phyloP scores from a whole-genome alignment of 2,329 filamentous ascomycete species.

The Trichoderma pleuroti region DNA sequence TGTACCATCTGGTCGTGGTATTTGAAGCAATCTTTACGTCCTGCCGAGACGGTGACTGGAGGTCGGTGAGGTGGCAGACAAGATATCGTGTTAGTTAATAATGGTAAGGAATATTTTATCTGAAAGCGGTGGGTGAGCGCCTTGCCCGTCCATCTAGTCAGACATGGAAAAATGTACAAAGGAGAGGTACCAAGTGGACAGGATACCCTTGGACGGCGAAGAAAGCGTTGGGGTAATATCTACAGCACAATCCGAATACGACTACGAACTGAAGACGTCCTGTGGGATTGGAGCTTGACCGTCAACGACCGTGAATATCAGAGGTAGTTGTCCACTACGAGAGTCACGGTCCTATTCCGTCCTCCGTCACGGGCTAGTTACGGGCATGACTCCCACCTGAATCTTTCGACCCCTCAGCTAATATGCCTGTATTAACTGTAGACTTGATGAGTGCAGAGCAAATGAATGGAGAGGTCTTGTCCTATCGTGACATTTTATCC shows the following conservation, averaged over 20 bases:
- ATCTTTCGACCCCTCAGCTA: not conserved
- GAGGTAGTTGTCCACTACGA: not conserved
- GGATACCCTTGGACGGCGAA: not conserved
- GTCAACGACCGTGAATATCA: not conserved
- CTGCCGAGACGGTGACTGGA: not conserved
- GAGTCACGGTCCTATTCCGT: not conserved
- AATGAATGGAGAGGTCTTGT: too few relatives aligned
- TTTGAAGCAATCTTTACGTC: not conserved
- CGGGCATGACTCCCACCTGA: not conserved
- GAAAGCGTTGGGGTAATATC: not conserved
- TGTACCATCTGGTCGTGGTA: not conserved
- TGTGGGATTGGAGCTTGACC: not conserved
- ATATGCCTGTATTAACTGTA: too few relatives aligned
- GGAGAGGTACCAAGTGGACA: not conserved
- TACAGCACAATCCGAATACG: not conserved
- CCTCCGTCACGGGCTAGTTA: too few relatives aligned
- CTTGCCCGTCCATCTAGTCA: not conserved
- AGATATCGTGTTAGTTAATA: not conserved
- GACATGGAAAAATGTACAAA: not conserved
- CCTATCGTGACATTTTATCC: too few relatives aligned
- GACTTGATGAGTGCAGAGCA: too few relatives aligned
- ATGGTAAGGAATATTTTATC: not conserved
- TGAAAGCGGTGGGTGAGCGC: not conserved
- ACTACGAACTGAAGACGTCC: not conserved
- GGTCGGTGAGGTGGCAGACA: rapidly evolving